Percentiles rank a stretch among this genome's conserved stretches.
These are phyloP conservation scores for Trichoderma gamsii DNA, from an alignment of 495 filamentous ascomycete species.

Conservation along the genomic window DNA sequence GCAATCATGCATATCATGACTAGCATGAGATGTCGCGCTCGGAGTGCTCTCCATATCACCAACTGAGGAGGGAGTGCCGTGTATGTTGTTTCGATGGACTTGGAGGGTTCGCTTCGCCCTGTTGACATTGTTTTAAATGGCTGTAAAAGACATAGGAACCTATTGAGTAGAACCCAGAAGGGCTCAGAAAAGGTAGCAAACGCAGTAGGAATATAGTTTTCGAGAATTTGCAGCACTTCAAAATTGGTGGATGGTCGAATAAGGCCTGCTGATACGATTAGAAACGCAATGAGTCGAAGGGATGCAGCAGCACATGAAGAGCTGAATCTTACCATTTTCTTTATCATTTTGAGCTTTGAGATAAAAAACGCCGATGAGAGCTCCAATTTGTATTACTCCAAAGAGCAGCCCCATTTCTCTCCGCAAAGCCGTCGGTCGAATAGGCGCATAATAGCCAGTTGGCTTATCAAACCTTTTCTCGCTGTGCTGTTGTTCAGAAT, in stretches of 20 bases:
- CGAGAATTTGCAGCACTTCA: conserved; percentile 33
- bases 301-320: no score
- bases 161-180: conserved; percentile 39
- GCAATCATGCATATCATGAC: conserved; percentile 31
- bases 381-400: neutral
- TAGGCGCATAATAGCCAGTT: neutral
- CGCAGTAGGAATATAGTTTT: conserved; percentile 41
- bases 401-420: neutral
- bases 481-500: neutral
- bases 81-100: conserved; percentile 35
- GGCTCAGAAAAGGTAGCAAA: conserved; percentile 43
- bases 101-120: conserved; percentile 24
- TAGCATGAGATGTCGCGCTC: conserved; percentile 32
- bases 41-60: conserved; percentile 31
- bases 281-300: no score
- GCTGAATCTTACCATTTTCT: conserved; percentile 26
- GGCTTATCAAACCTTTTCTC: neutral
- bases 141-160: conserved; percentile 37
- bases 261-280: conserved; percentile 27
- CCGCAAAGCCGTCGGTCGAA: neutral
- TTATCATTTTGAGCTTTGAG: conserved; percentile 20
- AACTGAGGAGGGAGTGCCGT: conserved; percentile 42
- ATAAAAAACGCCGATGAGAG: neutral
- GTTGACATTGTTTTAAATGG: conserved; percentile 38
- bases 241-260: conserved; percentile 30